These are phyloP conservation scores for Shiraia sp. DNA, from an alignment of 2,329 filamentous ascomycete genomes.

Conservation along the genomic window DNA sequence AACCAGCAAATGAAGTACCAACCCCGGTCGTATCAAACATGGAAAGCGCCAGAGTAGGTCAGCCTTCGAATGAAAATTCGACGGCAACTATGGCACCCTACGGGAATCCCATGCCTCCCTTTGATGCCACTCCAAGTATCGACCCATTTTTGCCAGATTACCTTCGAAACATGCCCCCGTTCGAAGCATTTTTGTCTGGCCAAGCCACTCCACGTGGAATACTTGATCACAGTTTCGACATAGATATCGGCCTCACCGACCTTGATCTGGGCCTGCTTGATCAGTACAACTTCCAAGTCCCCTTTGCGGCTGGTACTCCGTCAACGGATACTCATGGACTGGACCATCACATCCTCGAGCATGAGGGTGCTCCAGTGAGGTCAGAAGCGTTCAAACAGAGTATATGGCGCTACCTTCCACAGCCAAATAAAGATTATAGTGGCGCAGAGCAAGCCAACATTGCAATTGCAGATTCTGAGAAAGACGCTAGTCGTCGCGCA, in stretches of 20 bases:
- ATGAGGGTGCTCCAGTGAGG: conserved; percentile 26
- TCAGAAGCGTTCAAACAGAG: conserved; percentile 47
- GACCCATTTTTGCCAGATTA: conserved; percentile 32
- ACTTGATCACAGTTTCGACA: conserved; percentile 51
- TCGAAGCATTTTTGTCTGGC: conserved; percentile 36
- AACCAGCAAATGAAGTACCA: conserved; percentile 2
- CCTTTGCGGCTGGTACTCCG: conserved; percentile 42
- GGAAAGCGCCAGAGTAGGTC: too few species aligned
- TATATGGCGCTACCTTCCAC: conserved; percentile 51
- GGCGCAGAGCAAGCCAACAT: conserved; percentile 43
- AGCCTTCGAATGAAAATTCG: too few species aligned
- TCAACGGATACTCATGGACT: conserved; percentile 24
- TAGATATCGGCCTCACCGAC: conserved; percentile 51
- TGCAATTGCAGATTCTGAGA: conserved; percentile 42
- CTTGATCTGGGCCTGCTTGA: conserved; percentile 51
- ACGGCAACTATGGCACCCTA: conserved; percentile 25
- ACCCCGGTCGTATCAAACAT: too few species aligned
- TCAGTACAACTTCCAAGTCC: conserved; percentile 50
- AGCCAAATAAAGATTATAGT: conserved; percentile 27
- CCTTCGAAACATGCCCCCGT: conserved; percentile 35
- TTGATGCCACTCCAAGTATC: conserved; percentile 17
- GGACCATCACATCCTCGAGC: conserved; percentile 18
- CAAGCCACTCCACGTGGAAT: conserved; percentile 51
- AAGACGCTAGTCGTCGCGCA: conserved; percentile 34
- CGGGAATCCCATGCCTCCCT: conserved; percentile 14